These are phyloP conservation scores for Citrus trifoliata DNA, from an alignment of 345 rosid genomes.

Conservation along the genomic window DNA sequence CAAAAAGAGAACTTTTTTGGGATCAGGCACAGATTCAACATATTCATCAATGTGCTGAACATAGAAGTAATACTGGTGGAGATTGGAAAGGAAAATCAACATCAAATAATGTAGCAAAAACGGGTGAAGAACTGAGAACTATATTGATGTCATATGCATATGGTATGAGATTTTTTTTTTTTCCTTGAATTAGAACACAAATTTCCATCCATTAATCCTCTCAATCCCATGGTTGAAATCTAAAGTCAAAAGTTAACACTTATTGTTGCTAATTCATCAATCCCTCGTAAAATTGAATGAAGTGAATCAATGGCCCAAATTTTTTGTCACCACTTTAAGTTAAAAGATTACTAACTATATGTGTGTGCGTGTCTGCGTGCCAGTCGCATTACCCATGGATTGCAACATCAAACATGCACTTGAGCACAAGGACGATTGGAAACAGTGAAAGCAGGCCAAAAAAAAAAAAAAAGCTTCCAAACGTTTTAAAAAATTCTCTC, in stretches of 20 bases:
- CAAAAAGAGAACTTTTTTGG: background rate
- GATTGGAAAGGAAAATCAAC: background rate
- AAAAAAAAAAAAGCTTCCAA: background rate
- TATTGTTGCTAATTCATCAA: background rate
- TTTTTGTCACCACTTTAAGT: too few species aligned
- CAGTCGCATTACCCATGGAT: too few species aligned
- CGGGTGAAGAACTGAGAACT: background rate
- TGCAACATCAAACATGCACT: too few species aligned
- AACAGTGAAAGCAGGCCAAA: background rate
- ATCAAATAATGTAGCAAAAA: background rate
- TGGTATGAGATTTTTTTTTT: background rate
- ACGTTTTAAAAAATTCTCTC: background rate
- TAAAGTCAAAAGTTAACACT: background rate
- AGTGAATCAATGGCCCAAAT: too few species aligned
- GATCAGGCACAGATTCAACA: background rate
- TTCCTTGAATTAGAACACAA: background rate
- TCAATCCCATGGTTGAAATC: background rate
- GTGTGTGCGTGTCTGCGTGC: accelerated
- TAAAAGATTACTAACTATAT: too few species aligned
- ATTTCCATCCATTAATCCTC: background rate
- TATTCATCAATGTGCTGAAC: background rate
- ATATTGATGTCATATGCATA: background rate
- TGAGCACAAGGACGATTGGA: too few species aligned
- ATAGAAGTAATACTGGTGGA: background rate
- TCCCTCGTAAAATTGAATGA: background rate